Percentiles rank a stretch among this genome's conserved stretches.
Conservation (phyloP, 1,284 basidiomycete species). For the Rhizopogon parksii region DNA sequence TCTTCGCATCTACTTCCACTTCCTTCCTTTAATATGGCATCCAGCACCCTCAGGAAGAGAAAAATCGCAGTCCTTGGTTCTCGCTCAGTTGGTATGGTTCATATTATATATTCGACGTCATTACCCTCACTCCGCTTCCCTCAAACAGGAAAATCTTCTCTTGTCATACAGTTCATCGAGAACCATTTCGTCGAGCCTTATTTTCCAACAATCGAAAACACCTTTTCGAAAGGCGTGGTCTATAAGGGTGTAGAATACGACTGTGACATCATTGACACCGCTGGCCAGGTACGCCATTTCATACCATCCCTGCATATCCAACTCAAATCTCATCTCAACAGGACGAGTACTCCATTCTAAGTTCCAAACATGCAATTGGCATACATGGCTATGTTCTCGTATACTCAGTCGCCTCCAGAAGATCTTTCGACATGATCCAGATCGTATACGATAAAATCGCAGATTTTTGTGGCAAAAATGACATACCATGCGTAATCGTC, state of each 20-base stretch:
- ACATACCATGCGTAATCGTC: slow-evolving; percentile 93
- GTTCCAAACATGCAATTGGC: slow-evolving; percentile 76
- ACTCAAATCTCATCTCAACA: slow-evolving; percentile 24
- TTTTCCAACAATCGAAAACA: slow-evolving; percentile 93
- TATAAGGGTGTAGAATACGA: slow-evolving; percentile 84
- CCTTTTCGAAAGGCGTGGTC: slow-evolving; percentile 79
- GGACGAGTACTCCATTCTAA: slow-evolving; percentile 84
- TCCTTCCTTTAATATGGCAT: slow-evolving; percentile 32
- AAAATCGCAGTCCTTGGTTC: slow-evolving; percentile 80
- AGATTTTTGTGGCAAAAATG: slow-evolving; percentile 85
- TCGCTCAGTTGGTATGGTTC: slow-evolving; percentile 66
- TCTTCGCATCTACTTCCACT: slow-evolving; percentile 7
- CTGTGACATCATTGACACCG: slow-evolving; percentile 98
- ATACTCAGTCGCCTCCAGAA: slow-evolving; percentile 88
- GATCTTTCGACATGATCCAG: slow-evolving; percentile 95
- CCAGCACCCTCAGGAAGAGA: slow-evolving; percentile 70
- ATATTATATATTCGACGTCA: slow-evolving; percentile 2
- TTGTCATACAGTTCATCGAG: slow-evolving; percentile 71
- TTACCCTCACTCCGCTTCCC: slow-evolving; percentile 12
- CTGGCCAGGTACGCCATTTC: slow-evolving; percentile 65
- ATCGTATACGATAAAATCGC: slow-evolving; percentile 97
- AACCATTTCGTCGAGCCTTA: slow-evolving; percentile 71
- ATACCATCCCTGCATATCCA: background rate
- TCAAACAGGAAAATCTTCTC: slow-evolving; percentile 67
- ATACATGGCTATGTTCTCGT: slow-evolving; percentile 87